Evolutionary conservation across 2,329 filamentous ascomycete species (phyloP), one percentile per base, ranked within the genome.

Genomic region (Chrysoporthe austroafricana): DNA sequence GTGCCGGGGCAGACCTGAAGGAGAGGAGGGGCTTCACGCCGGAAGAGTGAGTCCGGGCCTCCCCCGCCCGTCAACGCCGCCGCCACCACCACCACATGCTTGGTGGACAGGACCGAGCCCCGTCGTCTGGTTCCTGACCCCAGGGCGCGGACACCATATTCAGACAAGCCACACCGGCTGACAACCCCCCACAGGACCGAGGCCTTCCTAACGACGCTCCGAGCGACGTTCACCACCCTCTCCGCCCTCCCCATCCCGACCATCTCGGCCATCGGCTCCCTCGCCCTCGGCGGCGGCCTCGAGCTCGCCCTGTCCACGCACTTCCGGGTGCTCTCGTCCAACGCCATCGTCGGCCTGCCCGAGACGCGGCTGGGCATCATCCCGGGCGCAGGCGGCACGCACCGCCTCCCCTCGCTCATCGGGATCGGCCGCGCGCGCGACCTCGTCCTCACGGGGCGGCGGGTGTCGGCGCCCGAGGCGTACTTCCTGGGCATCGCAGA

Each of bases 341-440:
- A 90, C 44, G 91, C 93, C 18, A 82, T 85, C 34, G 88, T 99
- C 65, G 94, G 89, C 0, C 87, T 98, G 5, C 96, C 96, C 1
- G 96, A 99, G 78, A 98, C 96, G 1, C 86, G 94, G 2, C 86
- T 99, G 2, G 96, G 91, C 66, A 99, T 99, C 77, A 91, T 99
- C 71, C 96, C 96, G 3, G 96, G 96, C 68, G 96, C 95, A 2
- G 96, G 96, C 56, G 96, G 95, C 69, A 98, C 95, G 0, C 93
- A 93, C 79, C 90, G 96, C 11, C 88, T 99, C 0, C 93, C 94
- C 1, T 86, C 85, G 9, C 80, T 99, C 26, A 90, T 99, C 71
- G 96, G 96, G 5, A 81, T 91, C 34, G 84, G 86, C 36, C 89
- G 94, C 66, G 96, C 96, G n/a, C 86, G 94, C 62, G 95, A 99